These are phyloP conservation scores for Auriscalpium orientale DNA, from an alignment of 768 basidiomycete genomes.

Conservation along the genomic window DNA sequence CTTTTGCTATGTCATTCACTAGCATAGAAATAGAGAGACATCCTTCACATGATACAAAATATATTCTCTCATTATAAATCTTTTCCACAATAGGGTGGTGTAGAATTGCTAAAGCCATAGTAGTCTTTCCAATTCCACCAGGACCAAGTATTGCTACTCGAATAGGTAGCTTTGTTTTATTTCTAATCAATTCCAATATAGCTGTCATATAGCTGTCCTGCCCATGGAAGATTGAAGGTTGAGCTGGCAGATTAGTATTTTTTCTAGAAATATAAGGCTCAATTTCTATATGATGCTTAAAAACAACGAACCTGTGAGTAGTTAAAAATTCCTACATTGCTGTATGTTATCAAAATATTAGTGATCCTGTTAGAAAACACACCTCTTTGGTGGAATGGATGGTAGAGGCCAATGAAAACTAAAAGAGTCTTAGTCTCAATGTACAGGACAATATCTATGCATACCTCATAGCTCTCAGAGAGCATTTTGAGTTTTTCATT, in stretches of 20 bases:
- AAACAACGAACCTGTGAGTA: neutral
- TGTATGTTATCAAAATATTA: neutral
- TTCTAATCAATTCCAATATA: neutral
- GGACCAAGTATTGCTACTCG: conserved; percentile 12
- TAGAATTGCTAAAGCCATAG: conserved; percentile 27
- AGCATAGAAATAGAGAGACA: conserved; percentile 19
- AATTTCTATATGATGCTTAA: neutral
- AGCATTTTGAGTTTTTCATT: too few species aligned
- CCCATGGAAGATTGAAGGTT: neutral
- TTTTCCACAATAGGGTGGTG: conserved; percentile 16
- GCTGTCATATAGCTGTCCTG: neutral
- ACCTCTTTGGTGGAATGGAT: too few species aligned
- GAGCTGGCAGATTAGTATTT: neutral
- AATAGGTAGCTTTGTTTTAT: neutral
- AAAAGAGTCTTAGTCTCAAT: too few species aligned
- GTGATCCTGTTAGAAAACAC: too few species aligned
- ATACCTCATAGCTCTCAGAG: too few species aligned
- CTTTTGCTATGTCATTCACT: conserved; percentile 18
- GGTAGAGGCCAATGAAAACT: too few species aligned
- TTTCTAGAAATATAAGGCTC: neutral
- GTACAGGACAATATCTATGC: too few species aligned
- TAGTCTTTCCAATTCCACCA: conserved; percentile 35
- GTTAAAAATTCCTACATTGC: neutral
- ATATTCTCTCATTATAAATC: conserved; percentile 17
- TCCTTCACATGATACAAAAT: conserved; percentile 29